Evolutionary conservation across 2,329 filamentous ascomycete genomes (phyloP), one percentile per base, ranked within the genome.

Genomic region (Arthrinium phaeospermum): DNA sequence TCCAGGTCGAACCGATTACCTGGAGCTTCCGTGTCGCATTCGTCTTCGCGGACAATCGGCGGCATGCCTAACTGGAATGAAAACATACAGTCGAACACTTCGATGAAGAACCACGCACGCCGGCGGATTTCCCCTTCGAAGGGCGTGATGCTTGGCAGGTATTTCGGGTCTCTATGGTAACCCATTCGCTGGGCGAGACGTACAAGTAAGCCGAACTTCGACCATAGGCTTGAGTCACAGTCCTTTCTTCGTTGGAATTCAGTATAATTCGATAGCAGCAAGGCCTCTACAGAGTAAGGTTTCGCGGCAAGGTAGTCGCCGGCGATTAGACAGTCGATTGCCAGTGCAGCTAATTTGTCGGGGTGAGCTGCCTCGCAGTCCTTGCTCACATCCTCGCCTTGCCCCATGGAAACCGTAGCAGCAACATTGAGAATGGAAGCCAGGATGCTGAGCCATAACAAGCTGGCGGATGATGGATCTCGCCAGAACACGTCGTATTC

Each of bases 61-160:
- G 87, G 86, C 77, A 89, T 83, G 12, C 87, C 86, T n/a, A 87
- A 83, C 77, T 89, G 86, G 73, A 86, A 87, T 0, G 86, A 86
- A 67, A 87, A 84, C 3, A 88, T 74, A 5, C 85, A 78, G 75
- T 89, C 87, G 24, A 84, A 85, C 0, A 85, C 80, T 73, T 86
- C 84, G 22, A 85, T 81, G 74, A 85, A 81, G 70, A 86, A 83
- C 85, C 87, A 89, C 2, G 81, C 80, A 24, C 87, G 81, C 5
- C 87, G 83, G 24, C 87, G 83, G 81, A 89, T 86, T 78, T 89
- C 87, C 27, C 81, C 84, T 69, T 87, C 85, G 71, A 88, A 88
- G 0, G 85, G 83, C 1, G 83, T 84, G 45, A 88, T 80, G 69
- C 77, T 81, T 1, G 83, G 79, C 4, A 87, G 79, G 73, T 83